Evolutionary conservation across 1,139 yeast genomes (phyloP), one percentile per base, ranked within the genome.

Genomic region (Taphrina flavorubra): DNA sequence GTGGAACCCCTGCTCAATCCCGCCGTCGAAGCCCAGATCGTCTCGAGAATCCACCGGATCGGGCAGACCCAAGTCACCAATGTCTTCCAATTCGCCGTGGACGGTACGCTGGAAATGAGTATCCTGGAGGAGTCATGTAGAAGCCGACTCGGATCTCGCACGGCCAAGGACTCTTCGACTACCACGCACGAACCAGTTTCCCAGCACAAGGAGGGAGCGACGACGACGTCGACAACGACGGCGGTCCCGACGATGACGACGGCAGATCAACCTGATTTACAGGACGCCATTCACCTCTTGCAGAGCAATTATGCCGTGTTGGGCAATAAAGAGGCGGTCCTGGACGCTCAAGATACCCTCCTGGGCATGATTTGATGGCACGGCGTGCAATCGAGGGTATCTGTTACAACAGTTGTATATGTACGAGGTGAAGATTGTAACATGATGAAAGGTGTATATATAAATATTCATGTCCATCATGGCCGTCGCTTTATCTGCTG

Each of bases 61-160:
- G 99, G 99, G 0, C 99, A 94, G 77, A 84, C 83, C 2, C 81
- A 82, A 53, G 85, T 84, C 18, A 94, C 98, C 0, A 88, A 87
- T 1, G 96, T 94, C 1, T 92, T 97, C 97, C 87, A 89, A 84
- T 91, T 92, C 79, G 87, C 90, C 42, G 88, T 92, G 69, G 86
- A 84, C 70, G 87, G 88, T 59, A 87, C 97, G 0, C 95, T 94
- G n/a, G 99, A 94, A 77, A 97, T 92, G 76, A 87, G 89, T 66
- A 89, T 94, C 68, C 84, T 90, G 55, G 72, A 75, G 11, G 67
- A 78, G 55, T 73, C 80, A 1, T 76, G 79, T 6, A 51, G 61
- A 42, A 2, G 31, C 31, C 31, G 31, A 25, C 31, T 25, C 31
- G 31, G 31, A 25, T 25, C 31, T 25, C 71, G 70, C 14, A 44